Evolutionary conservation across 176 grass and related monocot genomes (phyloP).

Genomic region (Puya raimondii): DNA sequence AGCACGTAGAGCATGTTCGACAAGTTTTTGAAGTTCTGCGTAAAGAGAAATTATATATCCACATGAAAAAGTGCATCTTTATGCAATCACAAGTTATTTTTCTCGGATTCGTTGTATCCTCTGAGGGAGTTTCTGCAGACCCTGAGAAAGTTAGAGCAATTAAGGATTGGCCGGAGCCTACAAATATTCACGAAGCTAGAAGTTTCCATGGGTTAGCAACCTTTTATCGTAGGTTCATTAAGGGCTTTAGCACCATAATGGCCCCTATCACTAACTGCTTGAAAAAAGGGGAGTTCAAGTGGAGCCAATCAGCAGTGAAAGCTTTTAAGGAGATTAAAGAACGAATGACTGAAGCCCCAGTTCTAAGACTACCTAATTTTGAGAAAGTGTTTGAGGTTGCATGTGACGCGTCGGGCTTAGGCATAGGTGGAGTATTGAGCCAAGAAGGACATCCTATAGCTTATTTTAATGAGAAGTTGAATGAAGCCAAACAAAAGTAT

Average conservation of each 20-base stretch:
- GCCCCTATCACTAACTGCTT: no score
- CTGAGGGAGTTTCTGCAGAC: neutral
- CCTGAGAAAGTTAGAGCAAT: neutral
- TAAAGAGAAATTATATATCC: neutral
- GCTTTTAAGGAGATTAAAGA: neutral
- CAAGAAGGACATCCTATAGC: neutral
- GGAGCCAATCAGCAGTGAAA: neutral
- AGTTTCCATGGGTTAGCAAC: neutral
- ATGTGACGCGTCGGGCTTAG: neutral
- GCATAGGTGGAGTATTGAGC: neutral
- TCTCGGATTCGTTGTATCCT: neutral
- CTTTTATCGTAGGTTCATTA: neutral
- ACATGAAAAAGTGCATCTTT: constrained; percentile 6
- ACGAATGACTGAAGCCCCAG: neutral
- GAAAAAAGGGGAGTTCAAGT: neutral
- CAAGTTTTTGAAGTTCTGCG: neutral
- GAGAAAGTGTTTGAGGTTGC: neutral
- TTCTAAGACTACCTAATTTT: neutral
- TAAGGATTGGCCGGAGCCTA: neutral
- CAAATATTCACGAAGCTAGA: neutral
- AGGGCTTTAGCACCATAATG: neutral
- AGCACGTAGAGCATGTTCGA: neutral
- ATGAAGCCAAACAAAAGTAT: no score
- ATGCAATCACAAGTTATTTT: neutral
- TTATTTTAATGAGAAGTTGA: no score